Evolutionary conservation across 2,329 filamentous ascomycete species (phyloP), one percentile per base, ranked within the genome.

Genomic region (Colletotrichum australisinense): DNA sequence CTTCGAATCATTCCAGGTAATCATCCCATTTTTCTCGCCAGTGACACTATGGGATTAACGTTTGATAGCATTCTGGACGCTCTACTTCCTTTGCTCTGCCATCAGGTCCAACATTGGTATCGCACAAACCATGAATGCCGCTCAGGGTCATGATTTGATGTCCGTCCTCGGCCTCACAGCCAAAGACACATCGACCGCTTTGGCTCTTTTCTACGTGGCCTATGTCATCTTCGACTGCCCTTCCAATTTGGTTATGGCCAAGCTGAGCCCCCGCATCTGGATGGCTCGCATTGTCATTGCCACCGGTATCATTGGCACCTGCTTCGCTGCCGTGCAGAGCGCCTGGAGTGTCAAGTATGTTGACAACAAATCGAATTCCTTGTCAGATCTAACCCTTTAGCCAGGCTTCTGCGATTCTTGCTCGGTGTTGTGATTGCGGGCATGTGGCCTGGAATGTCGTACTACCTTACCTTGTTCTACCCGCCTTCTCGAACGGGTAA

Each of bases 391-490:
- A 55, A 62, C 67, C 26, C 2, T 22, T 9, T 5, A n/a, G 11
- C 7, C 57, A 89, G 90, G 76, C 86, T 97, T n/a, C 88, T 98
- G 32, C 92, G 95, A 8, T 92, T 98, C 69, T 87, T 98, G 12
- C 89, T 98, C 7, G 95, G 95, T 60, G 89, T 97, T 16, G 95
- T 97, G 28, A 95, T 95, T 80, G 95, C 95, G 1, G 95, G 95
- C 59, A 95, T 98, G 93, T 98, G 95, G 95, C 95, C 95, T 0
- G 95, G 95, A 63, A 97, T 98, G 95, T 91, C 94, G 11, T 97
- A 97, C 81, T 98, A 97, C 79, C 87, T 98, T 59, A 97, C 95
- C 0, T 88, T 97, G 8, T 98, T 97, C 86, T 98, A 98, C 79
- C 95, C 95, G 7, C 95, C 95, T 0, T 94, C 93, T 6, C 89